These are phyloP conservation scores for Penicillium riverlandense DNA, from an alignment of 495 filamentous ascomycete species.

Conservation along the genomic window DNA sequence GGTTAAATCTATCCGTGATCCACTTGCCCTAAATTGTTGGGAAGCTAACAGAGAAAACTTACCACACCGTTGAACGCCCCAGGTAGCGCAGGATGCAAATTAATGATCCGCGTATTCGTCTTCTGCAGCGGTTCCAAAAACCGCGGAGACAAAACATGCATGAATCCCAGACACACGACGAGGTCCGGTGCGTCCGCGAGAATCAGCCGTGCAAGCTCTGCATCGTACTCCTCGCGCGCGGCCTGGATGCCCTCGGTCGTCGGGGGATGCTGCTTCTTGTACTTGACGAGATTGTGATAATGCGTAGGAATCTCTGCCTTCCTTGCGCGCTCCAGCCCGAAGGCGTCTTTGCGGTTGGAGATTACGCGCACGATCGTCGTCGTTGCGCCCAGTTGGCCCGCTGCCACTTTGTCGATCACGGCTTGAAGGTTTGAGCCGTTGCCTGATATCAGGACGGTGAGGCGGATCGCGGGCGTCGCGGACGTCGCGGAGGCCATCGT, in stretches of 20 bases:
- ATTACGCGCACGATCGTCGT: slow-evolving; percentile 68
- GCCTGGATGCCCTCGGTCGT: slow-evolving; percentile 38
- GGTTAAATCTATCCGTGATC: neutral
- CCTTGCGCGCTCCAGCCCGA: slow-evolving; percentile 66
- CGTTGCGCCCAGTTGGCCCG: slow-evolving; percentile 41
- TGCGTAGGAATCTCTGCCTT: slow-evolving; percentile 65
- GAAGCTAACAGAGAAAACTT: slow-evolving; percentile 11
- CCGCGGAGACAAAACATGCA: slow-evolving; percentile 51
- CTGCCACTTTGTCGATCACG: slow-evolving; percentile 65
- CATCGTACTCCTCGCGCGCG: slow-evolving; percentile 67
- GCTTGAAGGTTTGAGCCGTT: slow-evolving; percentile 86
- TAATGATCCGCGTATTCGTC: slow-evolving; percentile 64
- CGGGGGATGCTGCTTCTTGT: slow-evolving; percentile 45
- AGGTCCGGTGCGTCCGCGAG: slow-evolving; percentile 62
- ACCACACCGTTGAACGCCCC: slow-evolving; percentile 70
- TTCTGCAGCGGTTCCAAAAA: slow-evolving; percentile 61
- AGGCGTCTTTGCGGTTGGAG: slow-evolving; percentile 75
- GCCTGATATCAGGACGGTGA: slow-evolving; percentile 69
- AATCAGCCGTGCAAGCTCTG: slow-evolving; percentile 67
- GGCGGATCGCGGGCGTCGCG: slow-evolving; percentile 18
- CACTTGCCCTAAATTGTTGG: too few relatives aligned
- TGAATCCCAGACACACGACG: slow-evolving; percentile 52
- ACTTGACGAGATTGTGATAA: slow-evolving; percentile 80
- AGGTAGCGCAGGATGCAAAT: slow-evolving; percentile 77
- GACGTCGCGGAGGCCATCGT: slow-evolving; percentile 17